Conservation (phyloP, 176 grass and related monocot species). For the Ensete glaucum region DNA sequence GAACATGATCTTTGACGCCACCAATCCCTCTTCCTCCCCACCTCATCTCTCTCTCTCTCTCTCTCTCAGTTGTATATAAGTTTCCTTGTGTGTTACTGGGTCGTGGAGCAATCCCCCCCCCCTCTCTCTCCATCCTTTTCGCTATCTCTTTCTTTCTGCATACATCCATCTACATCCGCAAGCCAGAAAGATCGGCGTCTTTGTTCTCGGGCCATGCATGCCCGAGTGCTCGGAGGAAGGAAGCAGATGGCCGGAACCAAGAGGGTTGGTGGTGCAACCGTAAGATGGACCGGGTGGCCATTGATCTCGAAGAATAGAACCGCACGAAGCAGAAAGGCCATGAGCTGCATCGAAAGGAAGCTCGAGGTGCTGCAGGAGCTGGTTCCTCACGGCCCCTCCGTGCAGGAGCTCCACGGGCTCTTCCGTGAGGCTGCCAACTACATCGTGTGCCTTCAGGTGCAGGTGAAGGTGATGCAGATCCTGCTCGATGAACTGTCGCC, state of each 20-base stretch:
- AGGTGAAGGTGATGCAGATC: conserved; percentile 14
- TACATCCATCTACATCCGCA: no score
- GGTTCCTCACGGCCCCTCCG: background rate
- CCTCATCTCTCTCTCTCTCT: background rate
- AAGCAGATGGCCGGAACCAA: background rate
- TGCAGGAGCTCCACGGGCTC: background rate
- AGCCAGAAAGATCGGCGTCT: no score
- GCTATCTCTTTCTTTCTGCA: background rate
- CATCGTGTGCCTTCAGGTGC: conserved; percentile 13
- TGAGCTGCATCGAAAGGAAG: background rate
- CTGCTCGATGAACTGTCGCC: background rate
- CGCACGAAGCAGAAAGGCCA: background rate
- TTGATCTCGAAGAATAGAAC: background rate
- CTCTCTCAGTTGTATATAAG: background rate
- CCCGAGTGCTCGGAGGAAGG: no score
- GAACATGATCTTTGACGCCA: background rate
- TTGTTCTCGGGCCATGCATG: no score
- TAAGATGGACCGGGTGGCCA: background rate
- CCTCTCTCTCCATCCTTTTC: background rate
- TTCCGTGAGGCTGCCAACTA: conserved; percentile 4
- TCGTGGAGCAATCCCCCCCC: background rate
- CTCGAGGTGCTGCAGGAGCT: conserved; percentile 6
- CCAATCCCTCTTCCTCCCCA: background rate
- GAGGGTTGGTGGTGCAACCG: background rate
- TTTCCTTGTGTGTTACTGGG: no score